A percentile compares a stretch with the other conserved stretches of the same genome.
Conservation (phyloP, 1,139 yeast genomes). For the Diutina neorugosa region DNA sequence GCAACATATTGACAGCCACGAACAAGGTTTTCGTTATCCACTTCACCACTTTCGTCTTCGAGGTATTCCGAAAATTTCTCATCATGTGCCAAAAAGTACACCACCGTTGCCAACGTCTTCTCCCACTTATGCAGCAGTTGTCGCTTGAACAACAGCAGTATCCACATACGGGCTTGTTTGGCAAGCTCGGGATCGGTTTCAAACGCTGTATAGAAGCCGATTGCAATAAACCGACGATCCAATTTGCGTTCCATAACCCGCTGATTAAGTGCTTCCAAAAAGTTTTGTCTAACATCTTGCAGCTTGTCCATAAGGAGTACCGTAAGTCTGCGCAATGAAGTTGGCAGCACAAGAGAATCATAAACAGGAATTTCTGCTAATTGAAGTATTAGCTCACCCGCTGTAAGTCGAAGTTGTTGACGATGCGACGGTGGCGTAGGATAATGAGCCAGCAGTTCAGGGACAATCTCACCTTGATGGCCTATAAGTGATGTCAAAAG, state of each 20-base stretch:
- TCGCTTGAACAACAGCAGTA: conserved; percentile 21
- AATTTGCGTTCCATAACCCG: conserved; percentile 40
- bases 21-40: conserved; percentile 11
- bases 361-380: conserved; percentile 46
- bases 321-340: conserved; percentile 40
- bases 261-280: conserved; percentile 40
- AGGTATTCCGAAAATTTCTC: conserved; percentile 46
- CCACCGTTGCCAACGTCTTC: conserved; percentile 50
- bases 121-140: conserved; percentile 20
- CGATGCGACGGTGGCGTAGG: conserved; percentile 60
- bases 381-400: conserved; percentile 57
- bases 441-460: conserved; percentile 27
- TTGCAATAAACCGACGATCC: conserved; percentile 54
- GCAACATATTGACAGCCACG: conserved; percentile 40
- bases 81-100: conserved; percentile 68
- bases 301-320: conserved; percentile 53
- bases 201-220: conserved; percentile 63
- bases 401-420: conserved; percentile 50
- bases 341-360: conserved; percentile 40
- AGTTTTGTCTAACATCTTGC: conserved; percentile 40
- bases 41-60: conserved; percentile 8
- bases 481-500: conserved; percentile 54
- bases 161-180: conserved; percentile 55
- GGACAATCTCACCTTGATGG: conserved; percentile 73
- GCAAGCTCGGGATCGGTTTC: conserved; percentile 51